Percentiles rank a stretch among this genome's conserved stretches.
Conservation (phyloP, 225 moss, liverwort and hornwort genomes). For the Sphagnum contortum region DNA sequence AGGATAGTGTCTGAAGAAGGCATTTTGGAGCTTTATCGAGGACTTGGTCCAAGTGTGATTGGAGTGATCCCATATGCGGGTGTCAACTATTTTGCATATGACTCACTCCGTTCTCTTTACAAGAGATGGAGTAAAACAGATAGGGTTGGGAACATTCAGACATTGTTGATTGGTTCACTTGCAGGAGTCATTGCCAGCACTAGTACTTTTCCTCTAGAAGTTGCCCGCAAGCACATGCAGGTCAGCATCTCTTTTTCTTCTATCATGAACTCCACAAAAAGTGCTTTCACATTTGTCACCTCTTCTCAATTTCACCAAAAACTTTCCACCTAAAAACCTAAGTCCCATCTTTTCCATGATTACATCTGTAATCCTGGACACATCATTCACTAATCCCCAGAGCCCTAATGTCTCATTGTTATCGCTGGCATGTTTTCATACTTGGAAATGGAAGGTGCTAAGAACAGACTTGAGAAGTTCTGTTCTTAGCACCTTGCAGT, state of each 20-base stretch:
- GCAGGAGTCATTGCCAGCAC: slow-evolving; percentile 74
- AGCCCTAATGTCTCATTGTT: too few species aligned
- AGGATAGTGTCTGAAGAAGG: slow-evolving; percentile 75
- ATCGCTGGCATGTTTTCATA: too few species aligned
- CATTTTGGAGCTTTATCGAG: slow-evolving; percentile 60
- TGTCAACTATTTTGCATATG: slow-evolving; percentile 70
- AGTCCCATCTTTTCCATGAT: too few species aligned
- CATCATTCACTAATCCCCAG: too few species aligned
- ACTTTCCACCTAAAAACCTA: too few species aligned
- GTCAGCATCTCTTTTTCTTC: slow-evolving; percentile 10
- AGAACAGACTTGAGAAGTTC: too few species aligned
- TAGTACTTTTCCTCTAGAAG: slow-evolving; percentile 74
- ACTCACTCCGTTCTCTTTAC: slow-evolving; percentile 55
- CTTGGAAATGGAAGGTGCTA: too few species aligned
- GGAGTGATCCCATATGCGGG: slow-evolving; percentile 81
- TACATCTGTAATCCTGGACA: too few species aligned
- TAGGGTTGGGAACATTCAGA: slow-evolving; percentile 64
- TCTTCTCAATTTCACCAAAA: too few species aligned
- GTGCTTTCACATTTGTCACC: too few species aligned
- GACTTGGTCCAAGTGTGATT: slow-evolving; percentile 68
- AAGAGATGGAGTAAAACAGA: slow-evolving; percentile 56
- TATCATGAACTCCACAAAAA: too few species aligned
- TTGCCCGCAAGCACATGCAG: slow-evolving; percentile 78
- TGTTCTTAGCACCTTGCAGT: too few species aligned
- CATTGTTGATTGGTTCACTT: slow-evolving; percentile 66